Evolutionary conservation across 2,329 filamentous ascomycete species (phyloP), one percentile per base, ranked within the genome.

Genomic region (Amylocarpus encephaloides): DNA sequence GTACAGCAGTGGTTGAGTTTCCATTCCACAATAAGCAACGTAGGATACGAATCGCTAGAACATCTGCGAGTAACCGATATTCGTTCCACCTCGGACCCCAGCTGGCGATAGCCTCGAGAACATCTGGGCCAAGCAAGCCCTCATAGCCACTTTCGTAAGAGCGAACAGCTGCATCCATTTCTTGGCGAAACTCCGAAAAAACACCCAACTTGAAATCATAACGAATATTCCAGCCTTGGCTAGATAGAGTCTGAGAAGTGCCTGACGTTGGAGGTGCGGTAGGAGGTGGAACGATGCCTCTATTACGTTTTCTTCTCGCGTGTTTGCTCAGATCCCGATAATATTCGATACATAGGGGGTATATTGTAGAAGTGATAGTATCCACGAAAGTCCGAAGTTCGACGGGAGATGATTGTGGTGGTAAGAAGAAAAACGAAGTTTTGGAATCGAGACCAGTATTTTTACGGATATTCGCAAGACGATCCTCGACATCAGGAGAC

Each of bases 241-340:
- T 73, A 1, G 90, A 87, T n/a, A 96, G 70, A 0, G 86, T 88
- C 62, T 93, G 87, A 1, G 90, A 94, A 1, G 88, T 94, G 26
- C 88, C 88, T 16, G 78, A 83, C 0, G 88, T 92, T 1, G 89
- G 88, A 4, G 90, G 88, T 30, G 88, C 77, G 6, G 89, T 92
- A 2, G 91, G 89, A 43, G 86, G 83, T 10, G 90, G 90, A 12
- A 86, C 82, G 15, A 82, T 76, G 6, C 88, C 86, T 51, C 90
- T 80, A 42, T 86, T 85, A 59, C 88, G 85, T 73, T 97, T 97
- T 66, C 93, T 86, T 59, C 91, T 82, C 9, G 86, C 78, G 72
- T 95, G 92, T 52, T 95, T 91, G n/a, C 89, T 90, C 11, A 97
- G 76, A 61, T 98, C 92, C 41, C 91, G 79, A 67, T 97, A 97